Base-by-base conservation (phyloP, 305 asterid genomes). In the Ilex paraguariensis region DNA sequence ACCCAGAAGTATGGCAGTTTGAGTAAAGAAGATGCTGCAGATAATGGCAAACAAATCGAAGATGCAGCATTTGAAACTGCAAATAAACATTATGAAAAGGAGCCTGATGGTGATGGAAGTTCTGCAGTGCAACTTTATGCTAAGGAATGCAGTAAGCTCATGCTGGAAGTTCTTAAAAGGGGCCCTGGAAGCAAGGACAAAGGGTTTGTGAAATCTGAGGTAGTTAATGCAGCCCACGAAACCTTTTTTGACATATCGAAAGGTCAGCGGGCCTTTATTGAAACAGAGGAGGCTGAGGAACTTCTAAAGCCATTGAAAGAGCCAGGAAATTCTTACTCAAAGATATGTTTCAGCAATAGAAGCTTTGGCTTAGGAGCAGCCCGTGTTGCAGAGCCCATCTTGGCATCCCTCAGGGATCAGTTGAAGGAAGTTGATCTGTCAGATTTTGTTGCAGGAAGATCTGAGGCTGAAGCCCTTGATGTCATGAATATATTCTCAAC, bases 91-190 rank as follows among this genome's bases (percentile, higher is more conserved):
- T 86, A 84, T 56, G 87, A 81, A 63, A 85, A 75, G 66, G 94
- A 86, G 73, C 95, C 92, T 11, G 95, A 87, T 76, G 99, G 99
- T 61, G 99, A 93, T 72, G 99, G 99, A 64, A 90, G 94, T 75
- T 70, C 95, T 30, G 96, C 96, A 12, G 95, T 93, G 72, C 99
- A 93, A 65, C 81, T 90, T 63, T 93, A 93, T 75, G 96, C 99
- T 59, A 87, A 69, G 60, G 95, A 90, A 70, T 93, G 99, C 78
- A 93, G 97, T 76, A 82, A 84, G 81, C 87, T 87, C 54, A 86
- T 87, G 61, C 61, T 93, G 73, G 95, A 82, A 42, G 85, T 81
- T 77, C 88, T 89, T 6, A 89, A 92, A 69, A 82, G 78, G 60
- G 88, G 81, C 1, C 60, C 78, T 49, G 70, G 5, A 13, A 59